A percentile compares a stretch with the other conserved stretches of the same genome.
Evolutionary conservation across 768 basidiomycete genomes (phyloP).

Genomic region (Kockovaella imperatae): DNA sequence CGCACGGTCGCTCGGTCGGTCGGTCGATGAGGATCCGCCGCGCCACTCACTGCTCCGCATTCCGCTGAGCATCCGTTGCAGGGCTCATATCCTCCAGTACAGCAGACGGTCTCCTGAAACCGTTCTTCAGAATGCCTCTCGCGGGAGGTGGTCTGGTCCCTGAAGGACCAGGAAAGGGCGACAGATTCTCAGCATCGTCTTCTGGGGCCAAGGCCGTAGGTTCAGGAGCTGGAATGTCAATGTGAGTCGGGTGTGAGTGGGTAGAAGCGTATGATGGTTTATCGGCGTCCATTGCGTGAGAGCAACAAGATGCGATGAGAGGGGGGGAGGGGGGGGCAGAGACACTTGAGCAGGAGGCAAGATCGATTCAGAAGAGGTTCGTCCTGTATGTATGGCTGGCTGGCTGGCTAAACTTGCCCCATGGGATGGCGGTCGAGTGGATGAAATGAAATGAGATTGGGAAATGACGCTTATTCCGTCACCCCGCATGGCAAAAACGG

Average conservation of each 20-base stretch:
- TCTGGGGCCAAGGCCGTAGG: constrained; percentile 12
- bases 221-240: constrained; percentile 23
- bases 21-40: no score
- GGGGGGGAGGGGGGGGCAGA: no score
- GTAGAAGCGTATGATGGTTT: constrained; percentile 24
- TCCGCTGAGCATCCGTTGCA: constrained; percentile 3
- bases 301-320: background rate
- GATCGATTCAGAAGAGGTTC: no score
- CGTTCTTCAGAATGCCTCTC: constrained; percentile 35
- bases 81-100: constrained; percentile 1
- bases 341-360: no score
- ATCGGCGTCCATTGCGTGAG: no score
- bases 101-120: constrained; percentile 17
- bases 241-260: constrained; percentile 28
- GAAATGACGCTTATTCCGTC: no score
- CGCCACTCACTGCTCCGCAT: constrained; percentile 13
- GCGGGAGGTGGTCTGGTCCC: constrained; percentile 25
- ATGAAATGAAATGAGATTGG: no score
- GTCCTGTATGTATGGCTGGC: no score
- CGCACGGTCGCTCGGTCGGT: no score
- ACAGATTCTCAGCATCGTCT: constrained; percentile 3
- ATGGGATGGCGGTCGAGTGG: no score
- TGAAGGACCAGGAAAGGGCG: constrained; percentile 1
- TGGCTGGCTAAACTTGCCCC: no score
- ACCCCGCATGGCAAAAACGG: no score